A percentile compares a stretch with the other conserved stretches of the same genome.
These are phyloP conservation scores for Hypoxylon perforatum DNA, from an alignment of 495 filamentous ascomycete species.

Conservation along the genomic window DNA sequence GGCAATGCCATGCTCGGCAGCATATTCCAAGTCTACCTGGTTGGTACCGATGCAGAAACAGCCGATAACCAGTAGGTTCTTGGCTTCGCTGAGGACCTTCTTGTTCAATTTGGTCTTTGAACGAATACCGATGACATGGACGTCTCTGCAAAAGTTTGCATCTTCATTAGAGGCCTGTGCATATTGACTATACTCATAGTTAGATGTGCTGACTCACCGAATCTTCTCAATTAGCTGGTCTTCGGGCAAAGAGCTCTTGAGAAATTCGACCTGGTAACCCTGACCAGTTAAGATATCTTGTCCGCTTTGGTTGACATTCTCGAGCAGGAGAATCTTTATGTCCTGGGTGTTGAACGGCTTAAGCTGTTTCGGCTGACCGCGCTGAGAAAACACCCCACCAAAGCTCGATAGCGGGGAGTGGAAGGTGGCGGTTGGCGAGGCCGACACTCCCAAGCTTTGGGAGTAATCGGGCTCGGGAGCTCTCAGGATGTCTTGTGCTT, in stretches of 20 bases:
- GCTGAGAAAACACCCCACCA: constrained; percentile 46
- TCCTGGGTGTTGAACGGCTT: constrained; percentile 96
- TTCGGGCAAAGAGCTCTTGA: constrained; percentile 90
- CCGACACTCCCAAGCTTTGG: constrained; percentile 64
- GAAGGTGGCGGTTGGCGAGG: constrained; percentile 71
- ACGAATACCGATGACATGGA: constrained; percentile 97
- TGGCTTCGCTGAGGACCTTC: constrained; percentile 85
- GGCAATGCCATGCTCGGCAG: constrained; percentile 89
- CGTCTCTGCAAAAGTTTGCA: constrained; percentile 68
- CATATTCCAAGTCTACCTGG: constrained; percentile 94
- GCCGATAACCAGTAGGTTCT: constrained; percentile 93
- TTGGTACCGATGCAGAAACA: constrained; percentile 99
- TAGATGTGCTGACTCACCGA: constrained; percentile 64
- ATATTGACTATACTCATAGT: constrained; percentile 18
- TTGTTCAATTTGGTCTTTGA: constrained; percentile 96
- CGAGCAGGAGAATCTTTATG: constrained; percentile 93
- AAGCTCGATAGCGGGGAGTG: constrained; percentile 68
- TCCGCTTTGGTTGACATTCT: constrained; percentile 95
- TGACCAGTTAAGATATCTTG: constrained; percentile 81
- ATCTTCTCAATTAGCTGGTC: constrained; percentile 98
- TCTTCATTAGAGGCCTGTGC: constrained; percentile 17
- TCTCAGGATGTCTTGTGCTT: constrained; percentile 41
- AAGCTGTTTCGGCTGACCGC: constrained; percentile 72
- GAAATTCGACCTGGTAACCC: constrained; percentile 94
- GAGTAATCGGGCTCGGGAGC: constrained; percentile 46